These are phyloP conservation scores for Tolypocladium paradoxum DNA, from an alignment of 2,329 filamentous ascomycete species.

Conservation along the genomic window DNA sequence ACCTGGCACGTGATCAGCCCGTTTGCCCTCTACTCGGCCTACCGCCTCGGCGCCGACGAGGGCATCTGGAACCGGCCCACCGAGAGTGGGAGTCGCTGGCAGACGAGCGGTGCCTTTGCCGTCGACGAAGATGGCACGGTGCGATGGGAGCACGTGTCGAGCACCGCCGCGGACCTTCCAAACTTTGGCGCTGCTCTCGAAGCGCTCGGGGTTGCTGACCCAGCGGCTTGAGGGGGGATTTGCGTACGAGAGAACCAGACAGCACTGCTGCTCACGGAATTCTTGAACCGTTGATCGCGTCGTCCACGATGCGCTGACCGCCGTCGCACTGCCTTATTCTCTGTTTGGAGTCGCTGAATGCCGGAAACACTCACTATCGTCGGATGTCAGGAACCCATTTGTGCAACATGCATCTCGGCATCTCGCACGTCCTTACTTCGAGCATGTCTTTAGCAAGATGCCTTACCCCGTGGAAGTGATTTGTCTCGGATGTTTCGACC, in stretches of 20 bases:
- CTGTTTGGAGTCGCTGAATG: not conserved
- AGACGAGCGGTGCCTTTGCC: constrained; percentile 55
- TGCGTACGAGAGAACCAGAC: not conserved
- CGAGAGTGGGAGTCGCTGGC: constrained; percentile 58
- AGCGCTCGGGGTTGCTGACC: constrained; percentile 11
- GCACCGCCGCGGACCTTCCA: constrained; percentile 19
- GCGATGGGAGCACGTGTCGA: constrained; percentile 18
- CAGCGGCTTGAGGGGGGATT: not conserved
- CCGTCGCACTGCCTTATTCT: not conserved
- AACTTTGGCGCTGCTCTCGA: constrained; percentile 17
- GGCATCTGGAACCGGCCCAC: constrained; percentile 56
- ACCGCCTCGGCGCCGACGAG: constrained; percentile 48
- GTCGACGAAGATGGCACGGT: constrained; percentile 20
- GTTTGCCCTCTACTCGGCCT: constrained; percentile 43
- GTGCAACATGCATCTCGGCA: not conserved
- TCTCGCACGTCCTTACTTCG: no score
- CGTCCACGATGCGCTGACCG: not conserved
- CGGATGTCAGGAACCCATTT: not conserved
- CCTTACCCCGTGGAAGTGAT: not conserved
- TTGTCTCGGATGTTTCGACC: not conserved
- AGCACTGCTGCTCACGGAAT: not conserved
- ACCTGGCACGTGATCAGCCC: constrained; percentile 55
- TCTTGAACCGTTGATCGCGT: no score
- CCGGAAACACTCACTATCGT: not conserved
- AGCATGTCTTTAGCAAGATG: not conserved